Evolutionary conservation across 1,284 basidiomycete species (phyloP).

Genomic region (Rhodotorula mucilaginosa): DNA sequence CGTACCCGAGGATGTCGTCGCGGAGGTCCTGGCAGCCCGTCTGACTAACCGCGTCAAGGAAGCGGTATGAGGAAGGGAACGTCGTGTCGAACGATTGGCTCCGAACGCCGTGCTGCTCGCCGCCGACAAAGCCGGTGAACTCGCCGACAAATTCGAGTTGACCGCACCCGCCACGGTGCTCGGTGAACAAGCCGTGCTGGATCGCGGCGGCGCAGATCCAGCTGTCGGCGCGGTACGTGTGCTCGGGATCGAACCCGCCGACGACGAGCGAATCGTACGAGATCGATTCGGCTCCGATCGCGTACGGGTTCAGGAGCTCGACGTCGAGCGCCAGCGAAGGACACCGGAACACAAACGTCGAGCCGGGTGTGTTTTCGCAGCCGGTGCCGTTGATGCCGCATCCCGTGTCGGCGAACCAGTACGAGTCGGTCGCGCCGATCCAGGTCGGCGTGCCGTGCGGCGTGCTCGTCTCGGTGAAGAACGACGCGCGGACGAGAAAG

Average conservation of each 20-base stretch:
- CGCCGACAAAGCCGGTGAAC: conserved; percentile 65
- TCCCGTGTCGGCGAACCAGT: conserved; percentile 46
- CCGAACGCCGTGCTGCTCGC: conserved; percentile 62
- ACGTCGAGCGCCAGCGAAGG: conserved; percentile 68
- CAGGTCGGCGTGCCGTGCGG: conserved; percentile 21
- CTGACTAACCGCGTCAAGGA: conserved; percentile 52
- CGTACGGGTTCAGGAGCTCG: conserved; percentile 70
- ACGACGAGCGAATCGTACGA: conserved; percentile 73
- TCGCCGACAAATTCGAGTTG: conserved; percentile 66
- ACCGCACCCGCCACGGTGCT: conserved; percentile 72
- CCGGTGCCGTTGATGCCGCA: conserved; percentile 71
- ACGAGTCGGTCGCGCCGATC: conserved; percentile 44
- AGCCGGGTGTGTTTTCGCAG: conserved; percentile 66
- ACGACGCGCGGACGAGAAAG: conserved; percentile 69
- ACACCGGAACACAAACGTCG: conserved; percentile 71
- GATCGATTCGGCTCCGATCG: conserved; percentile 66
- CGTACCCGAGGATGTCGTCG: conserved; percentile 64
- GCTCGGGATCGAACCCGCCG: conserved; percentile 61
- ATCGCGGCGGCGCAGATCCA: conserved; percentile 84
- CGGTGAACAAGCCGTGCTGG: conserved; percentile 54
- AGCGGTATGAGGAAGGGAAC: conserved; percentile 65
- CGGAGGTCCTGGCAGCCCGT: conserved; percentile 67
- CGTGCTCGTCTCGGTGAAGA: conserved; percentile 59
- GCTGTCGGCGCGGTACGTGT: conserved; percentile 75
- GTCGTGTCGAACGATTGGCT: conserved; percentile 70